A percentile compares a stretch with the other conserved stretches of the same genome.
Evolutionary conservation across 2,329 filamentous ascomycete genomes (phyloP).

Genomic region (Colletotrichum endophyticum): DNA sequence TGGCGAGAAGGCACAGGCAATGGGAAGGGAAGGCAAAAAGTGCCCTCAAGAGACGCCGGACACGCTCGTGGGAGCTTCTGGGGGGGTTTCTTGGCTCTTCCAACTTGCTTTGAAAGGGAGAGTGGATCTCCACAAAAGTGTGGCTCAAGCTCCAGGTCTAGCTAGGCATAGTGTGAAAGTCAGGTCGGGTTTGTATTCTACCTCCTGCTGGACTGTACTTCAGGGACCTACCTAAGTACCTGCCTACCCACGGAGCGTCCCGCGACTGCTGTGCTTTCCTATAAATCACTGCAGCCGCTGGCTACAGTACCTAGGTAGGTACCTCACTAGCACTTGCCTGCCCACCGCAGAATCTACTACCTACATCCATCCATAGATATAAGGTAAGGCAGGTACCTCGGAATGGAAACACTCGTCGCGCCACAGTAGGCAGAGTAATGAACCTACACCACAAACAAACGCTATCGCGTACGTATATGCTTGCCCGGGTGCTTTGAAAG

Average conservation of each 20-base stretch:
- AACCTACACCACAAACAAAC: neutral
- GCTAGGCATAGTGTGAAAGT: neutral
- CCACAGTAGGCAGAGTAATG: neutral
- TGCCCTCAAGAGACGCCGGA: neutral
- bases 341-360: neutral
- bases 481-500: neutral
- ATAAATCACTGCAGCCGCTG: neutral
- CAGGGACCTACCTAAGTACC: neutral
- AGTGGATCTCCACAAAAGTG: slow-evolving; percentile 8
- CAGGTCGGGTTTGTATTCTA: neutral
- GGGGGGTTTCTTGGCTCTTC: slow-evolving; percentile 12
- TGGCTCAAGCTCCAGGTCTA: slow-evolving; percentile 14
- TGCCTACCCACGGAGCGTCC: neutral
- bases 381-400: neutral
- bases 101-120: neutral
- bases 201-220: neutral
- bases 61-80: neutral
- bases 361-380: neutral
- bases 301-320: neutral
- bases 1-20: neutral
- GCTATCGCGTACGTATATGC: neutral
- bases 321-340: neutral
- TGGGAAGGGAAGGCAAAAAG: neutral
- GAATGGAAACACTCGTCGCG: neutral
- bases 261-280: neutral